phyloP scores from a whole-genome alignment of 2,329 filamentous ascomycete species.

The Chrysoporthe austroafricana region DNA sequence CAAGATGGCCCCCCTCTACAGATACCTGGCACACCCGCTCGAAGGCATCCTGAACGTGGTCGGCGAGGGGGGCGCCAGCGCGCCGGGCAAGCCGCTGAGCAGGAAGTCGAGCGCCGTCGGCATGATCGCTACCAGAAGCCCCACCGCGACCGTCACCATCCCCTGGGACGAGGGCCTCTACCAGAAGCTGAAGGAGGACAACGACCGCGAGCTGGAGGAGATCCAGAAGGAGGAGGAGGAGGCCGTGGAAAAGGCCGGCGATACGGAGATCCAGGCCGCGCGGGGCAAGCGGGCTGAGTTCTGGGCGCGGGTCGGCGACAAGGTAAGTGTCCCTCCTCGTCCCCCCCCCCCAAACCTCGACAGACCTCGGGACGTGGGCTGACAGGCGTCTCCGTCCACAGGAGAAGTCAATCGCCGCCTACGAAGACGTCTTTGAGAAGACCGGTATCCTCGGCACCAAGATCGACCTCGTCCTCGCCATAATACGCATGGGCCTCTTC shows the following conservation, averaged over 20 bases:
- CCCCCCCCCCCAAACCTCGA: neutral
- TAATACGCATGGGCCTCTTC: slow-evolving; percentile 94
- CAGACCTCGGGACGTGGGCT: too few relatives aligned
- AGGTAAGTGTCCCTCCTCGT: slow-evolving; percentile 59
- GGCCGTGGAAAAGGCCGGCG: slow-evolving; percentile 91
- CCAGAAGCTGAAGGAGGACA: slow-evolving; percentile 73
- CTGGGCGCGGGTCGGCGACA: slow-evolving; percentile 93
- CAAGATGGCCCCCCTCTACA: slow-evolving; percentile 87
- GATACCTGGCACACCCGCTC: slow-evolving; percentile 78
- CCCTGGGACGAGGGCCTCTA: slow-evolving; percentile 93
- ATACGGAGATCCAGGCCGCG: slow-evolving; percentile 91
- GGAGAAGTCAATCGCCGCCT: slow-evolving; percentile 92
- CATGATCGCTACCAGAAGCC: slow-evolving; percentile 74
- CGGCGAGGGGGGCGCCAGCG: slow-evolving; percentile 63
- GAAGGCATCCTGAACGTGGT: slow-evolving; percentile 80
- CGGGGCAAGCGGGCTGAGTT: slow-evolving; percentile 95
- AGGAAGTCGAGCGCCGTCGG: slow-evolving; percentile 73
- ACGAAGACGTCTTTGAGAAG: slow-evolving; percentile 94
- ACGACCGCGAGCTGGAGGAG: slow-evolving; percentile 75
- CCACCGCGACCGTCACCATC: slow-evolving; percentile 67
- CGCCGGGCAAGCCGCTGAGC: slow-evolving; percentile 60
- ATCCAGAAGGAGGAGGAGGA: slow-evolving; percentile 90
- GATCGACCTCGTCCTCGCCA: slow-evolving; percentile 94
- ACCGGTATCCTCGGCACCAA: slow-evolving; percentile 96
- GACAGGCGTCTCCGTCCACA: slow-evolving; percentile 41